A percentile compares a stretch with the other conserved stretches of the same genome.
phyloP scores from a whole-genome alignment of 2,329 filamentous ascomycete genomes.

The Penicillium capsulatum region DNA sequence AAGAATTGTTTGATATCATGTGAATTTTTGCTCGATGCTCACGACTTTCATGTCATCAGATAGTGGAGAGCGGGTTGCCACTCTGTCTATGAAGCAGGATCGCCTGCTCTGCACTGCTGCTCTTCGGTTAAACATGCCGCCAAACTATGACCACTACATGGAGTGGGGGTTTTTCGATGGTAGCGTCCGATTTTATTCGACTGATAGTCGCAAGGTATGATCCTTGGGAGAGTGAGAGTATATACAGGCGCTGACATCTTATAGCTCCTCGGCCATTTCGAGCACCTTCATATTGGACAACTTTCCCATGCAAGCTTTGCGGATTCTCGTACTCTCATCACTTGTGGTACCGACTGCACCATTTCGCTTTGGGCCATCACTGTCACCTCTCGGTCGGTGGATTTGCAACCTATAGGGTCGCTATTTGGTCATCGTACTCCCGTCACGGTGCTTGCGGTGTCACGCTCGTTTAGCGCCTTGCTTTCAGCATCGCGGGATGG shows the following conservation, averaged over 20 bases:
- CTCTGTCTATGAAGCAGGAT: slow-evolving; percentile 73
- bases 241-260: background rate
- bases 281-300: slow-evolving; percentile 89
- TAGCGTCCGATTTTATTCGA: slow-evolving; percentile 84
- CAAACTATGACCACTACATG: slow-evolving; percentile 81
- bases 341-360: slow-evolving; percentile 86
- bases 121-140: slow-evolving; percentile 81
- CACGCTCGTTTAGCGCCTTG: slow-evolving; percentile 81
- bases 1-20: slow-evolving; percentile 20
- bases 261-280: slow-evolving; percentile 74
- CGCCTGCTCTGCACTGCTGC: slow-evolving; percentile 77
- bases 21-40: background rate
- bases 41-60: slow-evolving; percentile 29
- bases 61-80: slow-evolving; percentile 73
- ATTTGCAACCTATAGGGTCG: slow-evolving; percentile 71
- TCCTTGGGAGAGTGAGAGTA: background rate
- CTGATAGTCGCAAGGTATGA: slow-evolving; percentile 68
- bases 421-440: slow-evolving; percentile 87
- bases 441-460: slow-evolving; percentile 76
- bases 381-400: slow-evolving; percentile 63
- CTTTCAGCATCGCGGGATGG: slow-evolving; percentile 79
- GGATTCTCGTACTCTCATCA: slow-evolving; percentile 85
- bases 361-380: slow-evolving; percentile 78
- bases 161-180: slow-evolving; percentile 96
- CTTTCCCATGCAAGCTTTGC: slow-evolving; percentile 79